Evolutionary conservation across 768 basidiomycete genomes (phyloP).

Genomic region (Lactarius sp.): DNA sequence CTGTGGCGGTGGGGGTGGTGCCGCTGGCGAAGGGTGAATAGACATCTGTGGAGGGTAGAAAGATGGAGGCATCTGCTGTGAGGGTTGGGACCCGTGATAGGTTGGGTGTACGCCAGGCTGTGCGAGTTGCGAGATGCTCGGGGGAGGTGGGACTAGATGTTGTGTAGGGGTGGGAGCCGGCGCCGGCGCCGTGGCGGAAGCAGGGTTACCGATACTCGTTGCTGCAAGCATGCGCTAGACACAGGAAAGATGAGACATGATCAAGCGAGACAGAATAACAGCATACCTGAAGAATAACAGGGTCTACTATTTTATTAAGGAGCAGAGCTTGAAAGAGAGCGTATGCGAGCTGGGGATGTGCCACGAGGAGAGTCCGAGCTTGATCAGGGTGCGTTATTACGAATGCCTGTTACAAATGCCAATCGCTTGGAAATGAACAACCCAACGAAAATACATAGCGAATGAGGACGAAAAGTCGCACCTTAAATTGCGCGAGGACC

Average conservation of each 20-base stretch:
- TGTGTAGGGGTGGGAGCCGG: conserved; percentile 27
- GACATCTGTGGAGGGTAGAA: conserved; percentile 28
- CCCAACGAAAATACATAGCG: neutral
- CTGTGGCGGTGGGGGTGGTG: conserved; percentile 33
- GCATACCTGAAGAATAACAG: conserved; percentile 71
- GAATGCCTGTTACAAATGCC: conserved; percentile 59
- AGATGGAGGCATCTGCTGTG: conserved; percentile 26
- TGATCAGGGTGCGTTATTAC: conserved; percentile 89
- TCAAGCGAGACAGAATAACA: neutral
- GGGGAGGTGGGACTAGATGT: conserved; percentile 25
- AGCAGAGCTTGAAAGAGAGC: conserved; percentile 94
- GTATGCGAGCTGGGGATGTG: conserved; percentile 91
- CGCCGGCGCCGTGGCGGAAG: conserved; percentile 14
- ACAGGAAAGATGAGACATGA: neutral
- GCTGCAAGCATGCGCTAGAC: conserved; percentile 49
- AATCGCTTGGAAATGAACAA: neutral
- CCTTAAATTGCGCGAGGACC: conserved; percentile 98
- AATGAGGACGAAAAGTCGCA: conserved; percentile 34
- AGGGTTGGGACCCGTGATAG: conserved; percentile 22
- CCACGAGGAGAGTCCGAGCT: conserved; percentile 69
- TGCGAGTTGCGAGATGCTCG: conserved; percentile 29
- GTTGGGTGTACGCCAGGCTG: conserved; percentile 24
- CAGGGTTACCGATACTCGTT: conserved; percentile 23
- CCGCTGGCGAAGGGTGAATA: conserved; percentile 34
- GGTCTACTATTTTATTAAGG: conserved; percentile 90